These are phyloP conservation scores for Lasiodiplodia sp. DNA, from an alignment of 2,329 filamentous ascomycete genomes.

Conservation along the genomic window DNA sequence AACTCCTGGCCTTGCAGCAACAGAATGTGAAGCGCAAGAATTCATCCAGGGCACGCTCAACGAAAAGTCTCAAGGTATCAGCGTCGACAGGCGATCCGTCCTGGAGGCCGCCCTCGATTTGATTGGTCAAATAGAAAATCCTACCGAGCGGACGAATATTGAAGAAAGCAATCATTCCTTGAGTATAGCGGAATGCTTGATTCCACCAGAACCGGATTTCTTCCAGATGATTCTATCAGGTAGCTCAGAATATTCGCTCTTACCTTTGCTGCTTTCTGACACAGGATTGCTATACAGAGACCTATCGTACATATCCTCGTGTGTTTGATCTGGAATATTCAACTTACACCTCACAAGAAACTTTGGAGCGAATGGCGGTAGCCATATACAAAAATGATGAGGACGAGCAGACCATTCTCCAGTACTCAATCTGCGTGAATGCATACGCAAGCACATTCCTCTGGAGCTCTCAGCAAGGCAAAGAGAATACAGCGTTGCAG, in stretches of 20 bases:
- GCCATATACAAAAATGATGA: conserved; percentile 40
- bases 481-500: conserved; percentile 36
- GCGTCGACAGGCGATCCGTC: conserved; percentile 12
- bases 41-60: conserved; percentile 21
- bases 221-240: conserved; percentile 15
- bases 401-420: conserved; percentile 39
- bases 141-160: neutral
- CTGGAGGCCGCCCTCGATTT: conserved; percentile 17
- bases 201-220: conserved; percentile 20
- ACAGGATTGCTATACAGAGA: neutral
- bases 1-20: conserved; percentile 1
- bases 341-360: conserved; percentile 36
- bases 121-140: conserved; percentile 19
- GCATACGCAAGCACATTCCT: conserved; percentile 36
- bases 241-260: neutral
- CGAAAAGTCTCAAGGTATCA: conserved; percentile 1
- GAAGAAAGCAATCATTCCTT: neutral
- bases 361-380: conserved; percentile 42
- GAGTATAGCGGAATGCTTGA: neutral
- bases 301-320: neutral
- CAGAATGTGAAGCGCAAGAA: conserved; percentile 9
- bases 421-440: conserved; percentile 44
- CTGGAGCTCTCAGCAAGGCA: conserved; percentile 38
- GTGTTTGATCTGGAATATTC: conserved; percentile 9
- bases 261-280: neutral